These are phyloP conservation scores for Saturnispora galanensis DNA, from an alignment of 805 yeast species.

Conservation along the genomic window DNA sequence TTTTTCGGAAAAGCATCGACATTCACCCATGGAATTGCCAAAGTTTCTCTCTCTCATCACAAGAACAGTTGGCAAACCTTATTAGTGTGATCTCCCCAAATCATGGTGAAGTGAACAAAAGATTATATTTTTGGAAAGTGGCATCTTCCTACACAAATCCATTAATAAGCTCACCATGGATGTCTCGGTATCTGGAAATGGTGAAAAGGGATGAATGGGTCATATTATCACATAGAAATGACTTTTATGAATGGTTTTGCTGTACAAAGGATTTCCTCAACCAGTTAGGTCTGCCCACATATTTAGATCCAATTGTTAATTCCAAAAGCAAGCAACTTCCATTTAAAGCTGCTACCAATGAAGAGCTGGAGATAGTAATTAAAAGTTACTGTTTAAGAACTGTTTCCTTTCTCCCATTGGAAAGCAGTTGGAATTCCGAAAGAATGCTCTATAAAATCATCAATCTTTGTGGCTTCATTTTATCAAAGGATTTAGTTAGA, in stretches of 20 bases:
- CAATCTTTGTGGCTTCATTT: neutral
- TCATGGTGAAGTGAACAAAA: neutral
- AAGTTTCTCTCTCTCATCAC: slow-evolving; percentile 1
- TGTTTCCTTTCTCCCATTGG: neutral
- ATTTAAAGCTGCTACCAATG: neutral
- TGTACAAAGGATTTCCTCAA: neutral
- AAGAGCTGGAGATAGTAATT: neutral
- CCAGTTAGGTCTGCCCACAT: neutral
- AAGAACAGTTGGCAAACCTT: slow-evolving; percentile 5
- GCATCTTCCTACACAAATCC: too few species aligned
- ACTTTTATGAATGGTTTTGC: slow-evolving; percentile 5
- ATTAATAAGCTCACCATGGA: neutral
- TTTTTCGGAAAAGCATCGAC: too few species aligned
- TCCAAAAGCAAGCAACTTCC: neutral
- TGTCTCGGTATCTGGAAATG: neutral
- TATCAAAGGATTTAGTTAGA: neutral
- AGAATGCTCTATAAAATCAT: slow-evolving; percentile 2
- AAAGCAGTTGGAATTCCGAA: neutral
- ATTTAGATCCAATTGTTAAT: neutral
- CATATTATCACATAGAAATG: neutral
- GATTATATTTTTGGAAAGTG: slow-evolving; percentile 1
- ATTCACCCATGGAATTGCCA: neutral
- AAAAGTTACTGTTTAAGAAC: slow-evolving; percentile 1
- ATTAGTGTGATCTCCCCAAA: neutral
- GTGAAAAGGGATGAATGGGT: neutral